A percentile compares a stretch with the other conserved stretches of the same genome.
Evolutionary conservation across 805 yeast genomes (phyloP).

Genomic region (Ogataea methanolica): DNA sequence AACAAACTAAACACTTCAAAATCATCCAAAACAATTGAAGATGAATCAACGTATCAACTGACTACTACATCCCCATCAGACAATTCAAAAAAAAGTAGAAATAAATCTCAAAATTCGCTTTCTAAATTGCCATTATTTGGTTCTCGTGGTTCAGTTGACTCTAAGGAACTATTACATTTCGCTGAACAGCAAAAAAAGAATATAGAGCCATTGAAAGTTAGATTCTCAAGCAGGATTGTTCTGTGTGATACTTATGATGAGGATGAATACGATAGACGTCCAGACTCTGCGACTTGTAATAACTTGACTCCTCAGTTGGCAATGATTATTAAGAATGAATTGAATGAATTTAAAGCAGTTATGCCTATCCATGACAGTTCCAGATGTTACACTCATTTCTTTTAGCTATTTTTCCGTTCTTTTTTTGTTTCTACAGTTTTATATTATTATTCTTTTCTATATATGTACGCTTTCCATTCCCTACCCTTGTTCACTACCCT

Average conservation of each 20-base stretch:
- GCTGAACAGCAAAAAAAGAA: not conserved
- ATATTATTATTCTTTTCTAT: too few species aligned
- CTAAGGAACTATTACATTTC: conserved; percentile 5
- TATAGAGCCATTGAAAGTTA: conserved; percentile 19
- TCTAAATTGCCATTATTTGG: conserved; percentile 15
- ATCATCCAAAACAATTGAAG: not conserved
- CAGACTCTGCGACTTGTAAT: conserved; percentile 90
- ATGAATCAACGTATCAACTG: not conserved
- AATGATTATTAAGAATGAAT: conserved; percentile 77
- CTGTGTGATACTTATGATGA: conserved; percentile 81
- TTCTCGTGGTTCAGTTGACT: conserved; percentile 11
- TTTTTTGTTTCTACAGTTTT: too few species aligned
- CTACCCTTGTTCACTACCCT: too few species aligned
- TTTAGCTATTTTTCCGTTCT: conserved; percentile 34
- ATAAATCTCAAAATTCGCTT: conserved; percentile 18
- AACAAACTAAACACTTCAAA: conserved; percentile 6
- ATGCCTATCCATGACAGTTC: conserved; percentile 85
- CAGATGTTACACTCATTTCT: conserved; percentile 78
- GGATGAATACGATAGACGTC: conserved; percentile 86
- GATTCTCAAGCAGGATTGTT: conserved; percentile 77
- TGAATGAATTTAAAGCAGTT: conserved; percentile 69
- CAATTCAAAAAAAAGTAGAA: conserved; percentile 17
- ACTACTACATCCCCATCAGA: conserved; percentile 1
- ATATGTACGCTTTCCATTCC: too few species aligned
- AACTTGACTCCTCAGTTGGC: conserved; percentile 84